Evolutionary conservation across 169 alveolate genomes (phyloP).

Genomic region (Eimeria necatrix): DNA sequence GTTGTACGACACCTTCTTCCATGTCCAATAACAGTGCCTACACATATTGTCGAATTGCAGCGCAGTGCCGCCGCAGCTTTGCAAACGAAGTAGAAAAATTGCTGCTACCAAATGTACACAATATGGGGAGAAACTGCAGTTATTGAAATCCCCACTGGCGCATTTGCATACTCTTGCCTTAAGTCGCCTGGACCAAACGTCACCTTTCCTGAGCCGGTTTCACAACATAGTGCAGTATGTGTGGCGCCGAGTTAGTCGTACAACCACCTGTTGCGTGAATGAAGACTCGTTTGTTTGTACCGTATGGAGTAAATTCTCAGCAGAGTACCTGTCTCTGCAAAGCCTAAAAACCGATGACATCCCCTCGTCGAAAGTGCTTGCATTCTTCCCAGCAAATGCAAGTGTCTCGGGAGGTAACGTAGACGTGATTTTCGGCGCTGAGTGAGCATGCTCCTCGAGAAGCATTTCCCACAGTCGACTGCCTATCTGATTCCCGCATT

Average conservation of each 20-base stretch:
- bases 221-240: background rate
- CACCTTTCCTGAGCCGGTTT: constrained; percentile 22
- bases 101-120: background rate
- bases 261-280: background rate
- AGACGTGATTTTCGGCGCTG: background rate
- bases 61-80: background rate
- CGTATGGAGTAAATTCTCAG: background rate
- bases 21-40: constrained; percentile 97
- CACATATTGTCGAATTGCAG: background rate
- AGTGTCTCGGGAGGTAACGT: background rate
- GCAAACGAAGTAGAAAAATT: background rate
- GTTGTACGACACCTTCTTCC: constrained; percentile 98
- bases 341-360: constrained; percentile 35
- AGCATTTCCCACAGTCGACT: constrained; percentile 99
- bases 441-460: constrained; percentile 98
- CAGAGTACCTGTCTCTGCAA: constrained; percentile 36
- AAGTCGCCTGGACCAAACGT: background rate
- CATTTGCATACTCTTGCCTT: constrained; percentile 44
- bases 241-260: background rate
- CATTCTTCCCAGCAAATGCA: background rate
- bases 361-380: constrained; percentile 57
- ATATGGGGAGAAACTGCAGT: background rate
- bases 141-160: background rate
- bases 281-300: background rate
- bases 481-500: constrained; percentile 99